phyloP scores from a whole-genome alignment of 257 asterid genomes.

The Solanum raphanifolium region DNA sequence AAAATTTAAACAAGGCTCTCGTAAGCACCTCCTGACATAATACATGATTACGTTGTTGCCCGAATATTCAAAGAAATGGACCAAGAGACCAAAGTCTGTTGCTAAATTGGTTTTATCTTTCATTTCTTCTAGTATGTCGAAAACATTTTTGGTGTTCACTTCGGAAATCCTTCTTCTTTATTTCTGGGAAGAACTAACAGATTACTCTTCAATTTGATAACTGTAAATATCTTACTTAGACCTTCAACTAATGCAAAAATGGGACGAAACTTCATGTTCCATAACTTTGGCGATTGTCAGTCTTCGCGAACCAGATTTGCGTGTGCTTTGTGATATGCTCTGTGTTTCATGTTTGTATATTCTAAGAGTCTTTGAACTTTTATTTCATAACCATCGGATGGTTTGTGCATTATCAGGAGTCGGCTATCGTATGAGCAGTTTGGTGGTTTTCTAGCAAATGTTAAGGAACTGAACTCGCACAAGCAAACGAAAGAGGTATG shows the following conservation, averaged over 20 bases:
- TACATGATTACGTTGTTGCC: neutral
- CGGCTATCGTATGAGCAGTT: constrained; percentile 88
- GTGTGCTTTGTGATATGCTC: neutral
- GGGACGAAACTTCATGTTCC: neutral
- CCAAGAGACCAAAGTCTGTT: neutral
- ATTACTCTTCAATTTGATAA: neutral
- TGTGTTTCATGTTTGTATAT: neutral
- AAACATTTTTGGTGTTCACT: neutral
- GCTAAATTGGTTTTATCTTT: neutral
- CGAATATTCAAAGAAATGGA: neutral
- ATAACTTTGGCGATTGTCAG: neutral
- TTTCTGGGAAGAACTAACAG: neutral
- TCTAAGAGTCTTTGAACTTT: neutral
- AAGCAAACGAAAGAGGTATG: constrained; percentile 87
- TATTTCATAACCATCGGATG: neutral
- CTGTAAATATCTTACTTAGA: neutral
- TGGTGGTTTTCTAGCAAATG: constrained; percentile 84
- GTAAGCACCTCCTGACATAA: neutral
- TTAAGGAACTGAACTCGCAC: constrained; percentile 87
- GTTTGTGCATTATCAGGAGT: constrained; percentile 27
- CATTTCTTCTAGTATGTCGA: neutral
- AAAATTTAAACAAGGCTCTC: neutral
- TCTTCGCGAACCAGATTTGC: neutral
- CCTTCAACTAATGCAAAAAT: neutral
- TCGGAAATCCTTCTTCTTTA: neutral